Conservation (phyloP, 2,329 filamentous ascomycete species). For the Myrmaecium sp. region DNA sequence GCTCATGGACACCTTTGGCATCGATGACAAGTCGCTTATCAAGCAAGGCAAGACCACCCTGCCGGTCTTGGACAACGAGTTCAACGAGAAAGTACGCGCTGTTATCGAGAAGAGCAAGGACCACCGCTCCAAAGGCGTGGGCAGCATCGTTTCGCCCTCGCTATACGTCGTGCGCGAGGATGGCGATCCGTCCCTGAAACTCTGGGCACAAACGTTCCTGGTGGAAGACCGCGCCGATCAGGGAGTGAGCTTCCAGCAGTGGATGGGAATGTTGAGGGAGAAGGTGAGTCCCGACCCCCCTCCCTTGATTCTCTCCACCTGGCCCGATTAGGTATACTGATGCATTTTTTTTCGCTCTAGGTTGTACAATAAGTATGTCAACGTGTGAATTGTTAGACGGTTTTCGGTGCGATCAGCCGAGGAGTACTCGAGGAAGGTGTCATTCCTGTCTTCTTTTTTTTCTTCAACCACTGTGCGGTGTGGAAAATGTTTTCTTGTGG, state of each 20-base stretch:
- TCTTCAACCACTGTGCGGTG: too few species aligned
- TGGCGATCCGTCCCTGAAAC: slow-evolving; percentile 81
- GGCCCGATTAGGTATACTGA: slow-evolving; percentile 5
- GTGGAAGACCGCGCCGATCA: slow-evolving; percentile 93
- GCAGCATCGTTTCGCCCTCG: slow-evolving; percentile 83
- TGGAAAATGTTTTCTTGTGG: too few species aligned
- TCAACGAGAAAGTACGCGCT: slow-evolving; percentile 82
- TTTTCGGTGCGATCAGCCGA: too few species aligned
- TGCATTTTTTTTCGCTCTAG: slow-evolving; percentile 6
- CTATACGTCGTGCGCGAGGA: slow-evolving; percentile 90
- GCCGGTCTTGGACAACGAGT: slow-evolving; percentile 83
- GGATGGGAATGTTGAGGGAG: slow-evolving; percentile 80
- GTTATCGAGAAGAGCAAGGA: slow-evolving; percentile 88
- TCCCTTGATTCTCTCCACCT: slow-evolving; percentile 5
- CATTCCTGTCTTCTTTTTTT: too few species aligned
- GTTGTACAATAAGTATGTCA: slow-evolving; percentile 20
- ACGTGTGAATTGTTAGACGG: too few species aligned
- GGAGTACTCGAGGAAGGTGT: too few species aligned
- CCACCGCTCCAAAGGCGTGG: slow-evolving; percentile 69
- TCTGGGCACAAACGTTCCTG: slow-evolving; percentile 93
- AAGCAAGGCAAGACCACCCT: slow-evolving; percentile 82
- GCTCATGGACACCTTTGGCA: slow-evolving; percentile 75
- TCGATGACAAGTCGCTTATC: slow-evolving; percentile 65
- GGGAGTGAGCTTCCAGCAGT: slow-evolving; percentile 81
- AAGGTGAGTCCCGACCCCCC: slow-evolving; percentile 48